phyloP scores from a whole-genome alignment of 1,284 basidiomycete species.

The Pseudozyma flocculosa region DNA sequence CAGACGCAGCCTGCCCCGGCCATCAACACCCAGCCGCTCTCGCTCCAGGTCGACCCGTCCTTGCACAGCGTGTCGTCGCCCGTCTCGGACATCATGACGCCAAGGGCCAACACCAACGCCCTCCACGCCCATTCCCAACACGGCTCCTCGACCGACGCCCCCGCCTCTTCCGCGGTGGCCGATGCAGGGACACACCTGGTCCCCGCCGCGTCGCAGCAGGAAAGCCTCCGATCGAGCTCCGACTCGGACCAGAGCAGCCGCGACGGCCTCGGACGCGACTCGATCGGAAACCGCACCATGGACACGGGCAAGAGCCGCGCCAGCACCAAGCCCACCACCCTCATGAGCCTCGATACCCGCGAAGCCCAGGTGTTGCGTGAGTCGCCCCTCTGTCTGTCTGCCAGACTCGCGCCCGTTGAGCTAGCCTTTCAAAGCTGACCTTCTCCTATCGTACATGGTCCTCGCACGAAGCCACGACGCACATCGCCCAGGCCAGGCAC shows the following conservation, averaged over 20 bases:
- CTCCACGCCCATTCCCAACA: background rate
- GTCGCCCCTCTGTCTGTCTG: background rate
- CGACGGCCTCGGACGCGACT: constrained; percentile 18
- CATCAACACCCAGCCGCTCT: background rate
- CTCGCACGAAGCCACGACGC: constrained; percentile 73
- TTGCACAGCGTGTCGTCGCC: background rate
- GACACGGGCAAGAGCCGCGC: constrained; percentile 68
- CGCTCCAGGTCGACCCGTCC: background rate
- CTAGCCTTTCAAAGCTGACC: too few relatives aligned
- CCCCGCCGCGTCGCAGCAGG: too few relatives aligned
- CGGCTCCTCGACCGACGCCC: background rate
- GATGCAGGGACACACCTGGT: too few relatives aligned
- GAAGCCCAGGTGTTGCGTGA: constrained; percentile 19
- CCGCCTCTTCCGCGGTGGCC: too few relatives aligned
- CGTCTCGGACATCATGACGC: background rate
- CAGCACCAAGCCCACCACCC: constrained; percentile 91
- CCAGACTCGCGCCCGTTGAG: background rate
- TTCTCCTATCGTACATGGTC: too few relatives aligned
- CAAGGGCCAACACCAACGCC: background rate
- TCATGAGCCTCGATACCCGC: constrained; percentile 74
- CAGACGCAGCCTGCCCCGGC: constrained; percentile 3
- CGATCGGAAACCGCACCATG: constrained; percentile 43
- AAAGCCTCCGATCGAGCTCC: too few relatives aligned
- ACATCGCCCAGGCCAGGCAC: constrained; percentile 81
- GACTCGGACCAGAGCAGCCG: constrained; percentile 28